These are phyloP conservation scores for Fusarium sp. DNA, from an alignment of 2,329 filamentous ascomycete genomes.

Conservation along the genomic window DNA sequence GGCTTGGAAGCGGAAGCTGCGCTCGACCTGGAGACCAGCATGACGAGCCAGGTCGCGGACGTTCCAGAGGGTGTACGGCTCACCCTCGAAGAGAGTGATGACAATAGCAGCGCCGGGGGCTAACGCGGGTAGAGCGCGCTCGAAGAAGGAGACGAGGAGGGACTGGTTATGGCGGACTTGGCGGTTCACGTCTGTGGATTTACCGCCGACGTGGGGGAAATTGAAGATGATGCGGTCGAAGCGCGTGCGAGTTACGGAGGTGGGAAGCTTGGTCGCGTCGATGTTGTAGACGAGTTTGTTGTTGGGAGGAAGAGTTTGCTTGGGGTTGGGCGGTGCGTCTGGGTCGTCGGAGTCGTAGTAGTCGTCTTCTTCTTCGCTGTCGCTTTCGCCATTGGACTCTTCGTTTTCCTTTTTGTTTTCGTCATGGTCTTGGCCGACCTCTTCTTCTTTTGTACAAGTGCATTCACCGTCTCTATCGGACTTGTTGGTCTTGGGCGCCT, in stretches of 20 bases:
- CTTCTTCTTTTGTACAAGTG: not conserved
- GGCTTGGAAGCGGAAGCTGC: conserved; percentile 75
- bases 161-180: conserved; percentile 94
- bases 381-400: conserved; percentile 29
- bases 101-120: conserved; percentile 69
- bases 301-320: conserved; percentile 31
- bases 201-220: conserved; percentile 94
- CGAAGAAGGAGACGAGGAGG: conserved; percentile 75
- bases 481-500: conserved; percentile 31
- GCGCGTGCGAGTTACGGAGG: conserved; percentile 52
- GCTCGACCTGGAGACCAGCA: conserved; percentile 72
- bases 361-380: conserved; percentile 32
- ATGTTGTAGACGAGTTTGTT: conserved; percentile 65
- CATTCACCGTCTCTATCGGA: conserved; percentile 11
- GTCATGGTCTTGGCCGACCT: conserved; percentile 7
- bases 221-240: conserved; percentile 92
- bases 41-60: conserved; percentile 86
- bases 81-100: conserved; percentile 89
- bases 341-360: conserved; percentile 33
- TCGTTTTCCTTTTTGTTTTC: conserved; percentile 17
- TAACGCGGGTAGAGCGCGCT: conserved; percentile 54
- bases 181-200: conserved; percentile 90
- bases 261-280: conserved; percentile 71
- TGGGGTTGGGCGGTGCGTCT: conserved; percentile 29
- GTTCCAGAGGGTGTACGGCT: conserved; percentile 97